Evolutionary conservation across 129 eudicot genomes (phyloP).

Genomic region (Lonicera japonica): DNA sequence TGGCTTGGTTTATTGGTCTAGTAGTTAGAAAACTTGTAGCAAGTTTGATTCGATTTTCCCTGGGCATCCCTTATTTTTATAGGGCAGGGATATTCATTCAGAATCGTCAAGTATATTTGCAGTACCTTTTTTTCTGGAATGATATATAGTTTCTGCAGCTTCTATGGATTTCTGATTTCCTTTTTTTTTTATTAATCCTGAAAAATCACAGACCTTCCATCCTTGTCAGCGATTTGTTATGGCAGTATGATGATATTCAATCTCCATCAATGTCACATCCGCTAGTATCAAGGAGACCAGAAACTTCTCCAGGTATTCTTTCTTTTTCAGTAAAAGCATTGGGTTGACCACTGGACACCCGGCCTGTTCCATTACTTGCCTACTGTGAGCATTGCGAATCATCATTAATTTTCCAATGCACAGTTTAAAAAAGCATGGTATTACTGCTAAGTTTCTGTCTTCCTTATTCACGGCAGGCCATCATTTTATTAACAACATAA

Average conservation of each 20-base stretch:
- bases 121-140: too few species aligned
- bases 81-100: too few species aligned
- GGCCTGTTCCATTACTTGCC: background rate
- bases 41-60: too few species aligned
- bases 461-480: too few species aligned
- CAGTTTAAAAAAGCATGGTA: background rate
- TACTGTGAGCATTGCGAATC: background rate
- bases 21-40: too few species aligned
- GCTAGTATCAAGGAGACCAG: slow-evolving; percentile 40
- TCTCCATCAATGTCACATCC: slow-evolving; percentile 39
- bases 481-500: too few species aligned
- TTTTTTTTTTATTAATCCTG: background rate
- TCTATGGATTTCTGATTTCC: background rate
- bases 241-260: slow-evolving; percentile 56
- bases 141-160: background rate
- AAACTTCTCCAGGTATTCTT: slow-evolving; percentile 46
- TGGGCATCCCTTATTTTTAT: too few species aligned
- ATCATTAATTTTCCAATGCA: background rate
- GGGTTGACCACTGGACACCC: background rate
- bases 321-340: slow-evolving; percentile 5
- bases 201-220: slow-evolving; percentile 68
- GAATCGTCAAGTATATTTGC: background rate
- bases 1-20: too few species aligned
- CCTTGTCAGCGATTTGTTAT: slow-evolving; percentile 77
- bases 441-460: background rate